Evolutionary conservation across 2,329 filamentous ascomycete species (phyloP).

Genomic region (Exophiala aquamarina): DNA sequence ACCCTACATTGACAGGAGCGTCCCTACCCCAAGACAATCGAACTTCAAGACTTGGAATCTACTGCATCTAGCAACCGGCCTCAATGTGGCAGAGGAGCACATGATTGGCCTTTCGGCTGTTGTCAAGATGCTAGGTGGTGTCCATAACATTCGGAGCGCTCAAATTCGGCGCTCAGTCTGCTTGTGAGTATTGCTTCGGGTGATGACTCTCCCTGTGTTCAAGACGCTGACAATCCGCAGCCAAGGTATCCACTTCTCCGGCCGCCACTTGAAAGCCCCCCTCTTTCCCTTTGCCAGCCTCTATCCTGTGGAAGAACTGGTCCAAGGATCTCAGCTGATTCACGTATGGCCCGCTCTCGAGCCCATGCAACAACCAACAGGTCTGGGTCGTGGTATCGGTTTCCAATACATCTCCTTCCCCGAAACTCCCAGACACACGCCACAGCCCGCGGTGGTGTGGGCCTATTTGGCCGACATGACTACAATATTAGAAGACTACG

Average conservation of each 20-base stretch:
- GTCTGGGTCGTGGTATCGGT: neutral
- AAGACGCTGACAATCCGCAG: neutral
- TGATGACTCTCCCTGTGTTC: neutral
- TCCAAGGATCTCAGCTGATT: neutral
- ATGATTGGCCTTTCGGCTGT: neutral
- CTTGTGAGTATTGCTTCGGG: neutral
- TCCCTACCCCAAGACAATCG: neutral
- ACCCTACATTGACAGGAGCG: neutral
- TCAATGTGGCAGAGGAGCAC: neutral
- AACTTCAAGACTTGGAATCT: constrained; percentile 1
- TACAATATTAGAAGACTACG: neutral
- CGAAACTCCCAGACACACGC: neutral
- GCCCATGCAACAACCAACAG: neutral
- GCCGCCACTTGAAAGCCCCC: neutral
- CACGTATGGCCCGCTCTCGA: neutral
- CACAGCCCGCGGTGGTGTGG: neutral
- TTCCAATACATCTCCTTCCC: neutral
- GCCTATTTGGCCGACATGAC: neutral
- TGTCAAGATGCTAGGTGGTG: neutral
- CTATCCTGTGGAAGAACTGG: neutral
- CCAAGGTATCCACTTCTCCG: constrained; percentile 1
- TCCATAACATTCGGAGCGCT: neutral
- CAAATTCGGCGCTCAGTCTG: neutral
- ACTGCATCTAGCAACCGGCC: neutral
- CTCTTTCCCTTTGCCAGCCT: constrained; percentile 1